Conservation (phyloP, 2,329 filamentous ascomycete genomes). For the Penicillium sumatraense region DNA sequence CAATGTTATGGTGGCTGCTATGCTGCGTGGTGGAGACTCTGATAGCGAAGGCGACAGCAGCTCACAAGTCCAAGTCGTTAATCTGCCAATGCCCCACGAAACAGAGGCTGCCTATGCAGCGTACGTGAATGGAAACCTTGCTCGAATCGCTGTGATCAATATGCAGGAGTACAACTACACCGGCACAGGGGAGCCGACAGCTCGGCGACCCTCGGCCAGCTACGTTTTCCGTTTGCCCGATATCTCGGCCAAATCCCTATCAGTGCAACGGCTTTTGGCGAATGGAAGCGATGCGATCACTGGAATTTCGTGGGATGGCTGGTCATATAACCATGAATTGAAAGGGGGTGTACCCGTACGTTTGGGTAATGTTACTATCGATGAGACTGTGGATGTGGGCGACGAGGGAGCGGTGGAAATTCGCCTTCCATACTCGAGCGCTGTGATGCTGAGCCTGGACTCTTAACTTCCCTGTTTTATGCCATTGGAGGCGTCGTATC, state of each 20-base stretch:
- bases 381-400: slow-evolving; percentile 47
- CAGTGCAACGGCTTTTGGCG: slow-evolving; percentile 58
- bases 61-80: slow-evolving; percentile 53
- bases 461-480: not conserved
- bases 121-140: slow-evolving; percentile 52
- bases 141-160: slow-evolving; percentile 61
- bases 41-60: slow-evolving; percentile 40
- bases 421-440: slow-evolving; percentile 32
- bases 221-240: slow-evolving; percentile 32
- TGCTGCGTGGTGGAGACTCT: slow-evolving; percentile 41
- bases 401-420: slow-evolving; percentile 39
- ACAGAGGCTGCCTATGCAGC: slow-evolving; percentile 61
- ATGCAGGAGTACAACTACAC: slow-evolving; percentile 65
- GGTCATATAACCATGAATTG: slow-evolving; percentile 66
- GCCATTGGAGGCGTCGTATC: not conserved
- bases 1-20: slow-evolving; percentile 62
- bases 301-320: slow-evolving; percentile 65
- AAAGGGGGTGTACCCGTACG: slow-evolving; percentile 58
- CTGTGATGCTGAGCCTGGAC: slow-evolving; percentile 23
- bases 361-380: slow-evolving; percentile 60
- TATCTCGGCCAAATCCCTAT: slow-evolving; percentile 26
- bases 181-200: slow-evolving; percentile 43
- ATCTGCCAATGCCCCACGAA: slow-evolving; percentile 49
- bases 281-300: slow-evolving; percentile 68
- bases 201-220: slow-evolving; percentile 25